Evolutionary conservation across 306 rosid species (phyloP).

Genomic region (Inga leiocalycina): DNA sequence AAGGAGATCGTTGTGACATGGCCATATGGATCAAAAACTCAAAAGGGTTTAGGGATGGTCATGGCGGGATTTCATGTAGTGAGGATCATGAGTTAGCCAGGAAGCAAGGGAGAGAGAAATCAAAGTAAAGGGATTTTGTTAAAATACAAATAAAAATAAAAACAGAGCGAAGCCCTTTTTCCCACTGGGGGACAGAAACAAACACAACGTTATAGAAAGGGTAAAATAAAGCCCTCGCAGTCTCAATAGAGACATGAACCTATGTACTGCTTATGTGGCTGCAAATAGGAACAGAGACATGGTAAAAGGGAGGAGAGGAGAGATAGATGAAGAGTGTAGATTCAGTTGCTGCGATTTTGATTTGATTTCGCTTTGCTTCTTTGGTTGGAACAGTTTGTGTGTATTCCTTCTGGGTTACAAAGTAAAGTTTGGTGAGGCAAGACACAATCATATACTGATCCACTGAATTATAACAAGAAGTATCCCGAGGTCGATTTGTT

Average conservation of each 20-base stretch:
- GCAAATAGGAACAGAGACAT: slow-evolving; percentile 22
- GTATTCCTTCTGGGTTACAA: neutral
- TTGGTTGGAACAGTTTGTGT: neutral
- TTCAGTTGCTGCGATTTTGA: slow-evolving; percentile 34
- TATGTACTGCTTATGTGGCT: neutral
- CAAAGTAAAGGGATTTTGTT: slow-evolving; percentile 32
- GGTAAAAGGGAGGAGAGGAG: neutral
- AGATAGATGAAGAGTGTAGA: neutral
- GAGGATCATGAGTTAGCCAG: slow-evolving; percentile 64
- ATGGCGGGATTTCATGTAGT: slow-evolving; percentile 56
- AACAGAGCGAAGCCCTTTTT: slow-evolving; percentile 30
- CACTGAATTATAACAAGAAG: neutral
- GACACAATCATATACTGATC: neutral
- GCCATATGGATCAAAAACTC: slow-evolving; percentile 49
- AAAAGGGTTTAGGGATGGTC: slow-evolving; percentile 46
- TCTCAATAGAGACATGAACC: neutral
- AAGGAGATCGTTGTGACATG: slow-evolving; percentile 76
- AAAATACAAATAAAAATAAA: neutral
- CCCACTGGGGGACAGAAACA: slow-evolving; percentile 38
- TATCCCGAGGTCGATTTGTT: neutral
- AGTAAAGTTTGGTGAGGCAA: neutral
- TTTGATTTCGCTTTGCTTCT: slow-evolving; percentile 31
- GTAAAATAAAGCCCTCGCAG: neutral
- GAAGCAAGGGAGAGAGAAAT: slow-evolving; percentile 57
- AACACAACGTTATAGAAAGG: neutral